Evolutionary conservation across 73 alveolate species (phyloP).

Genomic region (Durusdinium trenchii): DNA sequence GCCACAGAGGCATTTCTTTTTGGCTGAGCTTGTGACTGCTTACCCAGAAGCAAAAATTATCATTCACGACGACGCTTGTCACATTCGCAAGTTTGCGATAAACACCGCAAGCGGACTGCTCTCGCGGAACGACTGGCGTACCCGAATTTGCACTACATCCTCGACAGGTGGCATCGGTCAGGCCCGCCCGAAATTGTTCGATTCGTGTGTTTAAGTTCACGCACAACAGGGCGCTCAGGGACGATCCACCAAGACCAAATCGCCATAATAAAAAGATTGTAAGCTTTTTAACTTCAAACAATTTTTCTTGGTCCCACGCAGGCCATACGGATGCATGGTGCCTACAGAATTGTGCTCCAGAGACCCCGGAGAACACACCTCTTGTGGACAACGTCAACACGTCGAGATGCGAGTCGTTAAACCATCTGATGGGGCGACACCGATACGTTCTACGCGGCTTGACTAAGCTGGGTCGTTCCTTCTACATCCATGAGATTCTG

Average conservation of each 20-base stretch:
- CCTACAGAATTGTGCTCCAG: neutral
- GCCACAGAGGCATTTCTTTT: neutral
- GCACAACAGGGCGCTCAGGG: too few species aligned
- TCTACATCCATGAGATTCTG: conserved; percentile 6
- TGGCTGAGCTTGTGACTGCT: neutral
- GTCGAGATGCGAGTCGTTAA: neutral
- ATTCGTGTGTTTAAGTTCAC: too few species aligned
- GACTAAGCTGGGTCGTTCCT: neutral
- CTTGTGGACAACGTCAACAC: conserved; percentile 2
- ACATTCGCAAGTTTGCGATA: neutral
- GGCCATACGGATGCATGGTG: conserved; percentile 21
- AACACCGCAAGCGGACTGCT: neutral
- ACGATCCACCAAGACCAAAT: too few species aligned
- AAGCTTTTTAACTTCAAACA: too few species aligned
- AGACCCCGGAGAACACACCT: neutral
- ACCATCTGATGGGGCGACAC: neutral
- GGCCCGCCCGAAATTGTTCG: too few species aligned
- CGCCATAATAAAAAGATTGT: too few species aligned
- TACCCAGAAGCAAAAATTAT: neutral
- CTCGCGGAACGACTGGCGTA: neutral
- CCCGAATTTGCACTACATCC: neutral
- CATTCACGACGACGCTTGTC: conserved; percentile 11
- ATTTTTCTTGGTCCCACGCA: neutral
- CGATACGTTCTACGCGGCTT: neutral
- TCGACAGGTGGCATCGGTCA: neutral